Evolutionary conservation across 495 filamentous ascomycete genomes (phyloP), one percentile per base, ranked within the genome.

Genomic region (Penicillium diatomitis): DNA sequence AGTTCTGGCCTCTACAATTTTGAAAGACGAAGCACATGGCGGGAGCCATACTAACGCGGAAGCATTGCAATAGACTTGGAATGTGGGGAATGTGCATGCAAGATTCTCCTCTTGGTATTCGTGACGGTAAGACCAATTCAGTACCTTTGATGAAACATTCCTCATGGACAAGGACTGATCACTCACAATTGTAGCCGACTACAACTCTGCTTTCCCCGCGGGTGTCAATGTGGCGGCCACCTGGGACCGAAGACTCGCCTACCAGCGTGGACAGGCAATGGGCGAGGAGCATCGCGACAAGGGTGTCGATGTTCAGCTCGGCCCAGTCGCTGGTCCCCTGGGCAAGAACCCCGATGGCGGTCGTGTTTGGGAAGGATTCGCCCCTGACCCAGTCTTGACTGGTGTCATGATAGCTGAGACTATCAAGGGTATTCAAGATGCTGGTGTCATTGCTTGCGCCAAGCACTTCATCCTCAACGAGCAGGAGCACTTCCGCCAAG

Each of bases 291-390:
- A 88, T 53, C 80, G 77, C 46, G 85, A 74, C 34, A 95, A 95
- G 65, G 89, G 88, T 46, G 76, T 94, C 47, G 88, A 94, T 53
- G 79, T 95, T 28, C 78, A 88, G 56, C 71, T 98, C 20, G 92
- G 91, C 1, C 92, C 92, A 5, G 91, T 92, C 10, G 87, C 90
- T 36, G 92, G 92, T 1, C 90, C 92, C 2, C 67, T 94, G 33
- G 88, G 88, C 27, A 80, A 86, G 41, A 62, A 72, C 28, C 83
- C 90, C 2, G 82, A 80, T 47, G 86, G 81, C 32, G 92, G 92
- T n/a, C 80, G 92, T 31, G 92, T 91, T 66, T 96, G 92, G 92
- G 86, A 75, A 45, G 72, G 72, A 0, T 75, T 73, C 63, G 80
- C 84, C 3, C 81, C 84, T 7, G 87, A 91, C 54, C 87, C 87